phyloP scores from a whole-genome alignment of 2,329 filamentous ascomycete species.

The Coniochaeta pulveracea region DNA sequence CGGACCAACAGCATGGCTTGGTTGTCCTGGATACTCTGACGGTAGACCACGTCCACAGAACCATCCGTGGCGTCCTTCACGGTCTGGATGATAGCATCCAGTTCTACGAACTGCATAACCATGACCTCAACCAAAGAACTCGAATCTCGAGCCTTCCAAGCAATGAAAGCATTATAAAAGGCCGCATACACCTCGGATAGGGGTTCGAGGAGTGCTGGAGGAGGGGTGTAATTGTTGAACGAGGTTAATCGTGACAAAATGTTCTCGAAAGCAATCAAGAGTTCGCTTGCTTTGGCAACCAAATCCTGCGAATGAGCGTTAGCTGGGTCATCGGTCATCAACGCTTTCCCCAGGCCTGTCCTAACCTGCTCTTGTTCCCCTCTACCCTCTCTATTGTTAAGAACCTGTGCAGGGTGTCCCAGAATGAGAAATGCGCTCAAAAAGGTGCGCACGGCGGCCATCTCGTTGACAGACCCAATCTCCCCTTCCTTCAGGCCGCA shows the following conservation, averaged over 20 bases:
- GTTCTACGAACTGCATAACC: slow-evolving; percentile 76
- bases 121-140: slow-evolving; percentile 70
- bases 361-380: slow-evolving; percentile 46
- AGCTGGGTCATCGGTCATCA: slow-evolving; percentile 40
- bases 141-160: slow-evolving; percentile 75
- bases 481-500: slow-evolving; percentile 59
- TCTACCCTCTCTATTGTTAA: slow-evolving; percentile 57
- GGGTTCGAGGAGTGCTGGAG: slow-evolving; percentile 47
- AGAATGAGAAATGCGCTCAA: slow-evolving; percentile 71
- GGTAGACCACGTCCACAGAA: slow-evolving; percentile 64
- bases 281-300: slow-evolving; percentile 65
- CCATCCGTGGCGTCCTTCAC: slow-evolving; percentile 69
- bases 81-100: slow-evolving; percentile 74
- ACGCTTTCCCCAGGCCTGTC: slow-evolving; percentile 27
- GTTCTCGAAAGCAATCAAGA: slow-evolving; percentile 68
- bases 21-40: slow-evolving; percentile 69
- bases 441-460: slow-evolving; percentile 64
- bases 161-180: slow-evolving; percentile 69
- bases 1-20: slow-evolving; percentile 69
- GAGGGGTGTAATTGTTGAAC: slow-evolving; percentile 56
- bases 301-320: slow-evolving; percentile 59
- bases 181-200: slow-evolving; percentile 60
- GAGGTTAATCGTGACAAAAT: slow-evolving; percentile 54
- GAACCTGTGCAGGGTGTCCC: slow-evolving; percentile 66
- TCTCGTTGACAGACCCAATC: slow-evolving; percentile 51